These are phyloP conservation scores for Coccomyxa sp. DNA, from an alignment of 139 green algal genomes.

Conservation along the genomic window DNA sequence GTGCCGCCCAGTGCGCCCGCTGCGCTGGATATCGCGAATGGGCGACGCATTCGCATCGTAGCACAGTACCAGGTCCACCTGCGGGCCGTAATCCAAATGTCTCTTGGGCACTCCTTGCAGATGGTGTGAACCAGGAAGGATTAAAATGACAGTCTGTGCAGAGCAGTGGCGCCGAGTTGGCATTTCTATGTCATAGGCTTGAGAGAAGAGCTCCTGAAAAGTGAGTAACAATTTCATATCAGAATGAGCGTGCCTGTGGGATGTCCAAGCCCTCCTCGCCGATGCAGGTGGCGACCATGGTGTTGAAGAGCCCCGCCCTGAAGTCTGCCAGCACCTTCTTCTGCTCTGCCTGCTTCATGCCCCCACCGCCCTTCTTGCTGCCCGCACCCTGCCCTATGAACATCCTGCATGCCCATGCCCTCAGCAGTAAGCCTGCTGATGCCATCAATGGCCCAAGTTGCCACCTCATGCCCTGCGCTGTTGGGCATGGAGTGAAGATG, in stretches of 20 bases:
- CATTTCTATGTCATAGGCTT: too few species aligned
- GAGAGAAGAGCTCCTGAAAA: too few species aligned
- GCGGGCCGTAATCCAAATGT: background rate
- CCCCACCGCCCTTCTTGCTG: conserved; percentile 11
- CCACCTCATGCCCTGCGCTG: background rate
- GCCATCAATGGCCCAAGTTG: background rate
- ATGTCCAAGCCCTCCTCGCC: conserved; percentile 98
- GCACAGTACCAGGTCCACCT: conserved; percentile 93
- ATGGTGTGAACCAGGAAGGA: background rate
- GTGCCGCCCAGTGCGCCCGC: conserved; percentile 89
- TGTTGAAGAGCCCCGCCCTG: conserved; percentile 58
- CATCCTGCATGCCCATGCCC: conserved; percentile 29
- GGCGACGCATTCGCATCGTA: conserved; percentile 77
- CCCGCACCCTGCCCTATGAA: conserved; percentile 82
- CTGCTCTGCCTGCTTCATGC: conserved; percentile 55
- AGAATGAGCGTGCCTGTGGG: conserved; percentile 43
- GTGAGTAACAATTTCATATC: too few species aligned
- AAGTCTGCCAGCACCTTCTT: conserved; percentile 59
- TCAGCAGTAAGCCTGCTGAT: background rate
- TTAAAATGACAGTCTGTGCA: background rate
- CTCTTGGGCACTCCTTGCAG: background rate
- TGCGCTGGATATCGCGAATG: conserved; percentile 80
- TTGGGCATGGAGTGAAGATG: too few species aligned
- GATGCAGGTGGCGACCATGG: conserved; percentile 90
- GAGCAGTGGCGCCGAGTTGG: too few species aligned